These are phyloP conservation scores for Phanerodontia chrysosporium DNA, from an alignment of 768 basidiomycete genomes.

Conservation along the genomic window DNA sequence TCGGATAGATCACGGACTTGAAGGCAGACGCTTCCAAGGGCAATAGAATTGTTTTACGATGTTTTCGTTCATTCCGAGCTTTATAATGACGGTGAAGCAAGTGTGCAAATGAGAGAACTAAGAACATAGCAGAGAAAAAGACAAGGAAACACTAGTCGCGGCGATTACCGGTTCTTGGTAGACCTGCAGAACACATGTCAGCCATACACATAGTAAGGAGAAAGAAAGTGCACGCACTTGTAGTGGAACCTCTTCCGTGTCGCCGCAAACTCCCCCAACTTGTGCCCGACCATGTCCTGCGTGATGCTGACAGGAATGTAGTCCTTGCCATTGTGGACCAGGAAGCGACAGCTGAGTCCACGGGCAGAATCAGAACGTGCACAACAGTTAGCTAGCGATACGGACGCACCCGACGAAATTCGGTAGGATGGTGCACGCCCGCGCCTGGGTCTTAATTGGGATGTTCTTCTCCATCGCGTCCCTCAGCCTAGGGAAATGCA, in stretches of 20 bases:
- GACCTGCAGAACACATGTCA: constrained; percentile 22
- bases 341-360: constrained; percentile 65
- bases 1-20: too few relatives aligned
- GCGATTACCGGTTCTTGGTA: constrained; percentile 40
- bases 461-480: constrained; percentile 76
- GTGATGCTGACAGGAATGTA: constrained; percentile 83
- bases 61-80: too few relatives aligned
- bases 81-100: neutral
- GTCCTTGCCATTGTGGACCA: constrained; percentile 93
- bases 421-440: constrained; percentile 90
- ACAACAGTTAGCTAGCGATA: neutral
- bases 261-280: constrained; percentile 90
- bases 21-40: too few relatives aligned
- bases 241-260: constrained; percentile 86
- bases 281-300: constrained; percentile 99
- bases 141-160: neutral
- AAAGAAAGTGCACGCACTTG: constrained; percentile 53
- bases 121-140: neutral
- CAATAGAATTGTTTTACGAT: too few relatives aligned
- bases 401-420: constrained; percentile 86
- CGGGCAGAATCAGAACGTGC: neutral
- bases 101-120: neutral
- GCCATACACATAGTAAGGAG: neutral
- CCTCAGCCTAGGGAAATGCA: constrained; percentile 84
- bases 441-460: constrained; percentile 85